Conservation (phyloP, 2,329 filamentous ascomycete species). For the Cercospora berteroae region DNA sequence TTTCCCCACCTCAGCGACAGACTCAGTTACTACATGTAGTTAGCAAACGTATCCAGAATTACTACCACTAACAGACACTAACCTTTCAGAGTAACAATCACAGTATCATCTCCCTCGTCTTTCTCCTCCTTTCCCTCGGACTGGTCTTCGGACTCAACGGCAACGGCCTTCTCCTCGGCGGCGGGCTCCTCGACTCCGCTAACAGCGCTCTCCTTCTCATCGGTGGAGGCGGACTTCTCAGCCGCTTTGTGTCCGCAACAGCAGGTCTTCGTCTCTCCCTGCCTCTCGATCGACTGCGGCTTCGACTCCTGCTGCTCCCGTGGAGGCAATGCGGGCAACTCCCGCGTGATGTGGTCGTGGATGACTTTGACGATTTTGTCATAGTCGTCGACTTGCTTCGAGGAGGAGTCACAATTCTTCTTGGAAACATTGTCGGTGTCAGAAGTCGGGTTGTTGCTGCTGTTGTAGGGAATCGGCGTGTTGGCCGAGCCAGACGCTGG, state of each 20-base stretch:
- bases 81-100: slow-evolving; percentile 8
- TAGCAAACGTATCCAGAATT: background rate
- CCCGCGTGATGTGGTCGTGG: slow-evolving; percentile 1
- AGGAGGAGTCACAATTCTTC: background rate
- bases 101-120: slow-evolving; percentile 13
- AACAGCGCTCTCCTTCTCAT: background rate
- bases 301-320: background rate
- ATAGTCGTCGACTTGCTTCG: slow-evolving; percentile 4
- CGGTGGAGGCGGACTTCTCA: slow-evolving; percentile 7
- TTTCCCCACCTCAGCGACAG: background rate
- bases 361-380: slow-evolving; percentile 8
- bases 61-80: no score
- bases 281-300: slow-evolving; percentile 5
- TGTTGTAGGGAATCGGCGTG: slow-evolving; percentile 5
- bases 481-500: background rate
- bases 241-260: background rate
- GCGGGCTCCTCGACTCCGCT: background rate
- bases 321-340: slow-evolving; percentile 3
- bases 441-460: background rate
- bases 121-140: slow-evolving; percentile 7
- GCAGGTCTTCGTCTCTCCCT: background rate
- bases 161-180: slow-evolving; percentile 2
- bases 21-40: background rate
- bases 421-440: background rate
- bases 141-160: slow-evolving; percentile 3